Evolutionary conservation across 75 land plant species (phyloP).

Genomic region (Pinus taeda): DNA sequence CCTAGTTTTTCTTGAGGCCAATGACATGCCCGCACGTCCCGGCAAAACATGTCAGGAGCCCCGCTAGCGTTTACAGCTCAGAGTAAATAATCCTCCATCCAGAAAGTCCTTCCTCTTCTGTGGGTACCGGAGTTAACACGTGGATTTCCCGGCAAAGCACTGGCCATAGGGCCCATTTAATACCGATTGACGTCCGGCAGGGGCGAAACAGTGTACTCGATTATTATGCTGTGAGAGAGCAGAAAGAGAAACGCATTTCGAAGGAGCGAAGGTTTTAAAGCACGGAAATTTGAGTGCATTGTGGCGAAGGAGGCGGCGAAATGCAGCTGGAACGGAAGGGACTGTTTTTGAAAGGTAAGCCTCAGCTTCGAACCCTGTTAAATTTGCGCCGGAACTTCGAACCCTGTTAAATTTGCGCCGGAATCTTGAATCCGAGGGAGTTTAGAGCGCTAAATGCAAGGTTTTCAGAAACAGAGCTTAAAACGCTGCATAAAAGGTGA

Average conservation of each 20-base stretch:
- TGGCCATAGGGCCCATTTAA: not conserved
- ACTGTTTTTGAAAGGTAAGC: not conserved
- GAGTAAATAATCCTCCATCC: too few species aligned
- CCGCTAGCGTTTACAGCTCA: too few species aligned
- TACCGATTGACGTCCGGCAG: not conserved
- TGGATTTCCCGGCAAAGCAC: slow-evolving; percentile 3
- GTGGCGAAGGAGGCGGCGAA: not conserved
- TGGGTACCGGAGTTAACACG: not conserved
- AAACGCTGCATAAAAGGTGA: too few species aligned
- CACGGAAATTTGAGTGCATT: too few species aligned
- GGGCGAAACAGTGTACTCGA: not conserved
- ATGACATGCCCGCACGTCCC: too few species aligned
- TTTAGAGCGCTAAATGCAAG: not conserved
- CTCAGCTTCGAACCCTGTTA: not conserved
- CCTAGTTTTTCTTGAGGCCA: too few species aligned
- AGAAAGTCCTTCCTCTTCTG: too few species aligned
- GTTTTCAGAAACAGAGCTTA: too few species aligned
- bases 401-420: not conserved
- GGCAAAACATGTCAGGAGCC: too few species aligned
- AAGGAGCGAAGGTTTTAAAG: not conserved
- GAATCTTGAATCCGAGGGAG: not conserved
- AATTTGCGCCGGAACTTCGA: not conserved
- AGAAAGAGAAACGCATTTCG: slow-evolving; percentile 8
- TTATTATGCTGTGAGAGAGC: not conserved
- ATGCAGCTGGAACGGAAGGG: not conserved